Evolutionary conservation across 2,329 filamentous ascomycete species (phyloP).

Genomic region (Knoxdaviesia capensis): DNA sequence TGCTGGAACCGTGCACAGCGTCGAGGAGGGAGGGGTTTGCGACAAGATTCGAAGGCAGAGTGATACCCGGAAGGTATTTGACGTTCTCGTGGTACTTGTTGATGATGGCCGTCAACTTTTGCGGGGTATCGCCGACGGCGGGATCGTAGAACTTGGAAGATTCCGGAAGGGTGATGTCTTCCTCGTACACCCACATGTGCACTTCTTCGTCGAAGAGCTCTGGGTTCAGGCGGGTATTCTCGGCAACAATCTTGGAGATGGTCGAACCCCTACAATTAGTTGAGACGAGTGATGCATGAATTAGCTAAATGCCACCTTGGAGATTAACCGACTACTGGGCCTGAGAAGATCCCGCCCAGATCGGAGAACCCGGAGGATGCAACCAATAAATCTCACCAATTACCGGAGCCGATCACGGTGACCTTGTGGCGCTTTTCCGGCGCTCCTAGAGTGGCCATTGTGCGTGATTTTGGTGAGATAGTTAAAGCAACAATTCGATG

Average conservation of each 20-base stretch:
- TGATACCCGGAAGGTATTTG: constrained; percentile 88
- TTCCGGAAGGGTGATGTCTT: constrained; percentile 57
- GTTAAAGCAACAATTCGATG: neutral
- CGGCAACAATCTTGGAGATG: constrained; percentile 89
- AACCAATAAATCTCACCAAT: constrained; percentile 45
- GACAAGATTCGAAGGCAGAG: constrained; percentile 62
- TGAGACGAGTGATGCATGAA: too few species aligned
- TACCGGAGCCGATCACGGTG: constrained; percentile 84
- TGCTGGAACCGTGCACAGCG: constrained; percentile 64
- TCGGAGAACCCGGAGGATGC: neutral
- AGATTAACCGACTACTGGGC: too few species aligned
- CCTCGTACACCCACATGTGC: constrained; percentile 98
- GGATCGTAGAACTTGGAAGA: constrained; percentile 54
- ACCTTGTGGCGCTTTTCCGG: constrained; percentile 69
- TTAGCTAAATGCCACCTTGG: too few species aligned
- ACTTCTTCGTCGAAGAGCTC: constrained; percentile 74
- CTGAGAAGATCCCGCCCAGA: too few species aligned
- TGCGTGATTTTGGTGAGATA: constrained; percentile 2
- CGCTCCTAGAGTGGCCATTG: constrained; percentile 19
- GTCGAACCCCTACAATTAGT: constrained; percentile 57
- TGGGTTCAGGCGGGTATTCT: constrained; percentile 63
- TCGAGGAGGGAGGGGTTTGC: constrained; percentile 67
- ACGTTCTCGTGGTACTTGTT: constrained; percentile 89
- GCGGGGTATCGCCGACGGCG: constrained; percentile 40
- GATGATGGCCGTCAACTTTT: constrained; percentile 82